phyloP scores from a whole-genome alignment of 2,329 filamentous ascomycete species.

The Aspergillus fumigatus region DNA sequence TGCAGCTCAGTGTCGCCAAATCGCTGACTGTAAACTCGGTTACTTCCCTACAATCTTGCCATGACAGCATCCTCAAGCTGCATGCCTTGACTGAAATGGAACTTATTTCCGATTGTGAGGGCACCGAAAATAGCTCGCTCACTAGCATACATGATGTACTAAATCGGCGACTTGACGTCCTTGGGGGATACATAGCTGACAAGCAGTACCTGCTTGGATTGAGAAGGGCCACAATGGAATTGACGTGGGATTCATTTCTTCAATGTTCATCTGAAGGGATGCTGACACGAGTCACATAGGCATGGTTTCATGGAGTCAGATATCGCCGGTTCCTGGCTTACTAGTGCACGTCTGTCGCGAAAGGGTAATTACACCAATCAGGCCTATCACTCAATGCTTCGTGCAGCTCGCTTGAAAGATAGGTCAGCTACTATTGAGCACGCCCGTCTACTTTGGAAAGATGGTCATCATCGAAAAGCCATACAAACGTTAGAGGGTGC shows the following conservation, averaged over 20 bases:
- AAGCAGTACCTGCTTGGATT: slow-evolving; percentile 91
- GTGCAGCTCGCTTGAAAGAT: slow-evolving; percentile 79
- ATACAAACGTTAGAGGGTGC: slow-evolving; percentile 87
- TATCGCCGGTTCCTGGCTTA: slow-evolving; percentile 79
- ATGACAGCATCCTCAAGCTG: slow-evolving; percentile 77
- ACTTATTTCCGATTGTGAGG: slow-evolving; percentile 56
- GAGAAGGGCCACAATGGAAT: slow-evolving; percentile 79
- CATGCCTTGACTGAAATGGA: slow-evolving; percentile 88
- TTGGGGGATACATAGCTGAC: slow-evolving; percentile 84
- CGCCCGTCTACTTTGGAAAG: slow-evolving; percentile 85
- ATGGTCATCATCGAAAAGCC: slow-evolving; percentile 88
- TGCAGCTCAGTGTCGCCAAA: slow-evolving; percentile 67
- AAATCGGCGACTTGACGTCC: slow-evolving; percentile 73
- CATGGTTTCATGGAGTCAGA: slow-evolving; percentile 62
- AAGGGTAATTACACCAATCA: slow-evolving; percentile 80
- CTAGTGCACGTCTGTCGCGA: slow-evolving; percentile 76
- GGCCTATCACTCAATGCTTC: slow-evolving; percentile 89
- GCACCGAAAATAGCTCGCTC: slow-evolving; percentile 20
- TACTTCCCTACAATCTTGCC: slow-evolving; percentile 74
- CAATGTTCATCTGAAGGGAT: slow-evolving; percentile 1
- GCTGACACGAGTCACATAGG: slow-evolving; percentile 31
- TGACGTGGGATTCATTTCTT: slow-evolving; percentile 43
- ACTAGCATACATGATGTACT: slow-evolving; percentile 50
- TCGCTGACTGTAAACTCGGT: slow-evolving; percentile 73
- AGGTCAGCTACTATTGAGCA: slow-evolving; percentile 91